Evolutionary conservation across 2,329 filamentous ascomycete genomes (phyloP).

Genomic region (Bisporella sp.): DNA sequence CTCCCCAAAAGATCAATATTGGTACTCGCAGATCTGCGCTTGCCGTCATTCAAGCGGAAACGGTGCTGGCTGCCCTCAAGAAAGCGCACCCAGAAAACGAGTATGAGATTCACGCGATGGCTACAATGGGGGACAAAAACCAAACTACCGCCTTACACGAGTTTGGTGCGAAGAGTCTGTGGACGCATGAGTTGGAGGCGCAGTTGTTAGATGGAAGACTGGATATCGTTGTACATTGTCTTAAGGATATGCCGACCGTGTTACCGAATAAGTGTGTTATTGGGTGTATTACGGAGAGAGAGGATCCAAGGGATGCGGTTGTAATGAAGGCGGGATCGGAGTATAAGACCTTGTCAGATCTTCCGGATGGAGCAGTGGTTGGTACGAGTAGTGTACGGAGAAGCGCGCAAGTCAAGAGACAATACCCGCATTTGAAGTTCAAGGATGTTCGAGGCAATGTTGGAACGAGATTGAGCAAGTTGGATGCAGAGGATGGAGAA

Average conservation of each 20-base stretch:
- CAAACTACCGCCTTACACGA: constrained; percentile 84
- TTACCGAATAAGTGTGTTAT: constrained; percentile 69
- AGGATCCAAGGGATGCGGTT: constrained; percentile 70
- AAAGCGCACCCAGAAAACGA: constrained; percentile 59
- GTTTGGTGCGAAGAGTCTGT: constrained; percentile 86
- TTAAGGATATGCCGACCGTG: constrained; percentile 95
- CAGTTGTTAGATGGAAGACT: constrained; percentile 62
- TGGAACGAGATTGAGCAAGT: constrained; percentile 76
- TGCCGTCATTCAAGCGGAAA: constrained; percentile 74
- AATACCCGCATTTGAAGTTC: constrained; percentile 72
- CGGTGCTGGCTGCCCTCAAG: constrained; percentile 62
- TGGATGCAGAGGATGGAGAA: constrained; percentile 72
- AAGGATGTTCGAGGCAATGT: constrained; percentile 87
- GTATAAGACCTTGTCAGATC: constrained; percentile 60
- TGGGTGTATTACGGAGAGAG: constrained; percentile 70
- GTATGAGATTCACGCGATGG: constrained; percentile 75
- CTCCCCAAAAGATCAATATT: constrained; percentile 47
- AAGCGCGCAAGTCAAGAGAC: constrained; percentile 74
- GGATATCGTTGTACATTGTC: constrained; percentile 81
- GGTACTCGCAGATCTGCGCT: constrained; percentile 85
- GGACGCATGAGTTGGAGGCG: constrained; percentile 90
- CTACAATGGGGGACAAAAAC: constrained; percentile 83
- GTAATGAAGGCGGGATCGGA: constrained; percentile 44
- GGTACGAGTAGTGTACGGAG: constrained; percentile 87
- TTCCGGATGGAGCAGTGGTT: constrained; percentile 74